phyloP scores from a whole-genome alignment of 441 rosid genomes.

The Erodium trifolium region DNA sequence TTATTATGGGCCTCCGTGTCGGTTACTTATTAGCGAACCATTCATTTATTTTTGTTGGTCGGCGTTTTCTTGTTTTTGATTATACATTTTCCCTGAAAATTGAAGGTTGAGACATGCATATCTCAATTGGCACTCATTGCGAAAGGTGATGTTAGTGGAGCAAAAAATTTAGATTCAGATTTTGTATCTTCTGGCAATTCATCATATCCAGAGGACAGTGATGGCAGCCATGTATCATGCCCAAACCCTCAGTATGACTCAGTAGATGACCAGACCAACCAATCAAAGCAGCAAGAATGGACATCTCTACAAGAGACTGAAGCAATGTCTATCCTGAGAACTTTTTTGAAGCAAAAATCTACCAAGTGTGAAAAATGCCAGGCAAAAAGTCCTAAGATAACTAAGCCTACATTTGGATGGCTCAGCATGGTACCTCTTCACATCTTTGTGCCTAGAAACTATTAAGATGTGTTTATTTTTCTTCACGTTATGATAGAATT shows the following conservation, averaged over 20 bases:
- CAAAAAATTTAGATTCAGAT: constrained; percentile 46
- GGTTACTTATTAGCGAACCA: constrained; percentile 1
- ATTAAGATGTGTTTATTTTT: constrained; percentile 3
- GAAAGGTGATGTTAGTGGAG: constrained; percentile 70
- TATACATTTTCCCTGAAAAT: constrained; percentile 2
- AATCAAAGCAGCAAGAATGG: constrained; percentile 44
- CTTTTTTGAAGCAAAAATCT: constrained; percentile 40
- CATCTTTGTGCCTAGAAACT: constrained; percentile 13
- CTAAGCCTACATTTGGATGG: constrained; percentile 84
- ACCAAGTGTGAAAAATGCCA: constrained; percentile 46
- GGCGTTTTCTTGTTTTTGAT: constrained; percentile 1
- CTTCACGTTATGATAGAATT: background rate
- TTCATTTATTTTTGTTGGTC: constrained; percentile 7
- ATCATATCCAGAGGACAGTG: constrained; percentile 30
- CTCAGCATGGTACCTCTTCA: constrained; percentile 52
- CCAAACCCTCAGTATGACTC: constrained; percentile 29
- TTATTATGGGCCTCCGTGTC: background rate
- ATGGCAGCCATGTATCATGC: constrained; percentile 35
- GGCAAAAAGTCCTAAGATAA: constrained; percentile 36
- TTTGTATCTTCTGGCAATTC: constrained; percentile 20
- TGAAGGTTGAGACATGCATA: constrained; percentile 54
- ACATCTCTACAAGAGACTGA: constrained; percentile 80
- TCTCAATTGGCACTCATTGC: constrained; percentile 64
- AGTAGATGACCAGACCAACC: constrained; percentile 22
- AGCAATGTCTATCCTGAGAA: constrained; percentile 49